Conservation (phyloP, 2,329 filamentous ascomycete species). For the Sarocladium strictum region DNA sequence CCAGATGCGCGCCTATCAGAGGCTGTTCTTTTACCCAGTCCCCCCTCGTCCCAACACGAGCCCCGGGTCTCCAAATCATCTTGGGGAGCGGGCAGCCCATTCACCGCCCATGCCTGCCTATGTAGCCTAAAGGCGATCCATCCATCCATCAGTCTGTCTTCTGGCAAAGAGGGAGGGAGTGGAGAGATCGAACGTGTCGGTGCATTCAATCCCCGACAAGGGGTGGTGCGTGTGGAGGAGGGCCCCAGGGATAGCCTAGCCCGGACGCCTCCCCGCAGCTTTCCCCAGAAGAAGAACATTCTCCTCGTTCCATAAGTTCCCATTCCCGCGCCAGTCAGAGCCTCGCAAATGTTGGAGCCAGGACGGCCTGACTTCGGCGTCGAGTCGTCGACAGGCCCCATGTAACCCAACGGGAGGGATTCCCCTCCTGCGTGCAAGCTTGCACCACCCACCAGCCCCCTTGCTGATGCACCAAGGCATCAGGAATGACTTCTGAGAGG, state of each 20-base stretch:
- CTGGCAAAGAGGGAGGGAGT: too few species aligned
- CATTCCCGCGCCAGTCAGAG: constrained; percentile 8
- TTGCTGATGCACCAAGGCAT: too few species aligned
- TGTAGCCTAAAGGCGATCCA: constrained; percentile 1
- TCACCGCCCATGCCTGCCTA: neutral
- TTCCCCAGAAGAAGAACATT: constrained; percentile 9
- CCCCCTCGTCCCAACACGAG: neutral
- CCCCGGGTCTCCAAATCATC: neutral
- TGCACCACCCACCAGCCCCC: neutral
- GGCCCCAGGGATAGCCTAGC: neutral
- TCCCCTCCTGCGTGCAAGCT: neutral
- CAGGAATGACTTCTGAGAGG: neutral
- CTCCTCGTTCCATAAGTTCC: constrained; percentile 9
- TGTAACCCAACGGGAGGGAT: neutral
- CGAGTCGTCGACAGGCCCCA: neutral
- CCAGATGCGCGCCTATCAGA: constrained; percentile 7
- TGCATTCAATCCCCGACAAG: neutral
- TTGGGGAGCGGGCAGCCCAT: neutral
- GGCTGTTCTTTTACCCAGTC: neutral
- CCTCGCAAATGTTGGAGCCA: constrained; percentile 1
- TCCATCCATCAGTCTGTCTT: neutral
- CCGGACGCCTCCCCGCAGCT: constrained; percentile 6
- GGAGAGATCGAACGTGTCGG: too few species aligned
- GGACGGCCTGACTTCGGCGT: constrained; percentile 7
- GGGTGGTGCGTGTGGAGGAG: neutral